phyloP scores from a whole-genome alignment of 2,329 filamentous ascomycete genomes.

The Metarhizium anisopliae region DNA sequence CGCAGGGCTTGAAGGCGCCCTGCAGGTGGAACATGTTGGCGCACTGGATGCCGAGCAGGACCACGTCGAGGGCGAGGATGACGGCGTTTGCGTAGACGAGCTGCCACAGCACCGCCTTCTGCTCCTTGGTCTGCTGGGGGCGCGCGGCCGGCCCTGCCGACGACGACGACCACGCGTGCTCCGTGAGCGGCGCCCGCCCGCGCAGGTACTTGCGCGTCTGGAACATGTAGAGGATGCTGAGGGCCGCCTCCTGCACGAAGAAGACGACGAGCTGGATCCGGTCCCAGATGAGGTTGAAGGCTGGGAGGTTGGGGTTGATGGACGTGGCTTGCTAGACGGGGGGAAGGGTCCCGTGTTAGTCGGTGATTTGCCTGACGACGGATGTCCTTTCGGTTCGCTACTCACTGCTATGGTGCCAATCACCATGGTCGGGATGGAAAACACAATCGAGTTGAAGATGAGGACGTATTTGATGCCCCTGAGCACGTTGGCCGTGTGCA shows the following conservation, averaged over 20 bases:
- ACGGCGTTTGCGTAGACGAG: slow-evolving; percentile 35
- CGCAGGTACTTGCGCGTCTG: slow-evolving; percentile 11
- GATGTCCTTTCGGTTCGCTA: no score
- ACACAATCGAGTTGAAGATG: slow-evolving; percentile 39
- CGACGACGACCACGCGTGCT: slow-evolving; percentile 30
- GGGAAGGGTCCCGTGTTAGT: no score
- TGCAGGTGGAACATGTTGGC: slow-evolving; percentile 26
- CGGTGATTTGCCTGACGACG: no score
- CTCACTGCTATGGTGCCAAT: slow-evolving; percentile 41
- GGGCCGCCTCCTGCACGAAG: slow-evolving; percentile 41
- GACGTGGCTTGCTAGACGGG: slow-evolving; percentile 16
- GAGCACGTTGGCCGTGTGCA: slow-evolving; percentile 37
- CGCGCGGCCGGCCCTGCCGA: slow-evolving; percentile 24
- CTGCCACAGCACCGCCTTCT: slow-evolving; percentile 20
- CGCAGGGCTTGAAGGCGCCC: slow-evolving; percentile 26
- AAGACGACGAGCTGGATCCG: slow-evolving; percentile 45
- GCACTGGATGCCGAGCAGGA: slow-evolving; percentile 29
- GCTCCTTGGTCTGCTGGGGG: slow-evolving; percentile 9
- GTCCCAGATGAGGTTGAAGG: slow-evolving; percentile 32
- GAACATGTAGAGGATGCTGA: slow-evolving; percentile 40
- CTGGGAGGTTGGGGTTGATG: slow-evolving; percentile 13
- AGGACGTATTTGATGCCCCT: slow-evolving; percentile 46
- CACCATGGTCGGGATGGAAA: slow-evolving; percentile 45
- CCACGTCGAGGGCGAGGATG: slow-evolving; percentile 37
- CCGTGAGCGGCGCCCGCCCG: slow-evolving; percentile 5